These are phyloP conservation scores for Croton laevigatus DNA, from an alignment of 441 rosid genomes.

Conservation along the genomic window DNA sequence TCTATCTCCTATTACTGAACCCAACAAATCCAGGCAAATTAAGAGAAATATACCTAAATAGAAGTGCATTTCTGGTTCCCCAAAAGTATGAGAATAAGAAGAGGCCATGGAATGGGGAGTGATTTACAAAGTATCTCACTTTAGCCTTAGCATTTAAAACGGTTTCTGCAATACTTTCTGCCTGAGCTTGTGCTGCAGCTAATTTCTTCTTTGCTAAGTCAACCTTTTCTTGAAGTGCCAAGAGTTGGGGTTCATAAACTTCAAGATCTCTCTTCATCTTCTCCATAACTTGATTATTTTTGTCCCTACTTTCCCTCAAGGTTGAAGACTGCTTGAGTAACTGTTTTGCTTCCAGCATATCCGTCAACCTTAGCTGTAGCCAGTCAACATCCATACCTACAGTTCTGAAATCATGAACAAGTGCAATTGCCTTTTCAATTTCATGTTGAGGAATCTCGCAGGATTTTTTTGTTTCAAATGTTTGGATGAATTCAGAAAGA, in stretches of 20 bases:
- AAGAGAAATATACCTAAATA: too few relatives aligned
- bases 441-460: neutral
- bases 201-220: neutral
- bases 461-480: neutral
- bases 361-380: constrained; percentile 11
- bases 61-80: too few relatives aligned
- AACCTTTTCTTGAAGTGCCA: neutral
- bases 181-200: neutral
- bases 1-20: too few relatives aligned
- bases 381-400: constrained; percentile 13
- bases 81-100: constrained; percentile 2
- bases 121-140: neutral
- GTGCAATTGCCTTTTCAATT: constrained; percentile 5
- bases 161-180: neutral
- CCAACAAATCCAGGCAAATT: too few relatives aligned
- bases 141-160: constrained; percentile 6
- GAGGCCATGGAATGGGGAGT: constrained; percentile 14
- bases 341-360: constrained; percentile 5
- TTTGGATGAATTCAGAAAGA: constrained; percentile 1
- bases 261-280: neutral
- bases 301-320: constrained; percentile 10
- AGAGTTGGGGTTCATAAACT: neutral
- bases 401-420: constrained; percentile 1
- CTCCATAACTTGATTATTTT: neutral
- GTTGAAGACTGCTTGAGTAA: neutral